Conservation (phyloP, 495 filamentous ascomycete species). For the Aspergillus affinis region DNA sequence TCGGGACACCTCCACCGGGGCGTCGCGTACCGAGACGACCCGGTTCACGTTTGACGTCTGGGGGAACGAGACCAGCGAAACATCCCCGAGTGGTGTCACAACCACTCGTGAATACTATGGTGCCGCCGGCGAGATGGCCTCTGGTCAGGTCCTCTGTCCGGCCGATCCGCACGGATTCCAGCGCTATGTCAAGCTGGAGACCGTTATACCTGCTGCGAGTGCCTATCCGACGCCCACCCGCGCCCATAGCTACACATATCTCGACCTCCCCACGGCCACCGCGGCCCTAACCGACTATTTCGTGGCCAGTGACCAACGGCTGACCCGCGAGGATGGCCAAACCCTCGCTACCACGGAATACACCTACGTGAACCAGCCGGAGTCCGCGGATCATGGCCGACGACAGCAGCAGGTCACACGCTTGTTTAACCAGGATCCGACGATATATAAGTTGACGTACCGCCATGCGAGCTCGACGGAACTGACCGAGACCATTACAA, state of each 20-base stretch:
- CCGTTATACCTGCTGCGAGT: constrained; percentile 6
- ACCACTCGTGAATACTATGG: too few species aligned
- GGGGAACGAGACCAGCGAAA: constrained; percentile 10
- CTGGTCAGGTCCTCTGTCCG: too few species aligned
- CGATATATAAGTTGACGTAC: background rate
- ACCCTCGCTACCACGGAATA: background rate
- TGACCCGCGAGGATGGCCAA: background rate
- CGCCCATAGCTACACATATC: constrained; percentile 1
- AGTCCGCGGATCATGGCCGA: constrained; percentile 5
- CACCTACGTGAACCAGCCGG: constrained; percentile 6
- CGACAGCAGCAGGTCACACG: background rate
- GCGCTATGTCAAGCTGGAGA: constrained; percentile 4
- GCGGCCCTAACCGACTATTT: background rate
- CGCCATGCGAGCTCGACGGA: background rate
- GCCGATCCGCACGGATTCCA: constrained; percentile 13
- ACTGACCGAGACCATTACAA: too few species aligned
- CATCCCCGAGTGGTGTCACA: background rate
- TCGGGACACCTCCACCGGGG: background rate
- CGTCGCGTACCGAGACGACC: constrained; percentile 1
- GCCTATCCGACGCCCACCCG: constrained; percentile 5
- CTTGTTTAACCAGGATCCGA: background rate
- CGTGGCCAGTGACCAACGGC: background rate
- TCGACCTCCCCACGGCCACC: background rate
- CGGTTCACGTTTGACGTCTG: constrained; percentile 9
- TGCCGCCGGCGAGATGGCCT: too few species aligned